Evolutionary conservation across 2,329 filamentous ascomycete species (phyloP).

Genomic region (Claviceps spartinae): DNA sequence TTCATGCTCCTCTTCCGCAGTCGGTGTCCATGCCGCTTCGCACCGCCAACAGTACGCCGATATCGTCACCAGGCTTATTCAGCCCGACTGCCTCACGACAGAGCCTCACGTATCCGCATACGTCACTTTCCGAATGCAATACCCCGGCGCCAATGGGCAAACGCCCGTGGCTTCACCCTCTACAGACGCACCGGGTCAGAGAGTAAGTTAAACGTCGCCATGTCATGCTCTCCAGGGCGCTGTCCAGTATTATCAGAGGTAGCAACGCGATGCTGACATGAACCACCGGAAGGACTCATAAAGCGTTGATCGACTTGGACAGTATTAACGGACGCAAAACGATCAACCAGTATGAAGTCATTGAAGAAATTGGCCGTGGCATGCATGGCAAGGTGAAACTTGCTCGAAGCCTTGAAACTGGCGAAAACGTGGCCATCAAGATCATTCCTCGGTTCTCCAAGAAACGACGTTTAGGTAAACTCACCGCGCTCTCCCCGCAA

Average conservation of each 20-base stretch:
- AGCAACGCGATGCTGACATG: background rate
- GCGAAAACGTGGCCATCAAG: constrained; percentile 86
- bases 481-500: constrained; percentile 49
- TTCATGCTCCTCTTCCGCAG: constrained; percentile 20
- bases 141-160: constrained; percentile 34
- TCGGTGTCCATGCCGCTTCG: constrained; percentile 29
- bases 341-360: constrained; percentile 95
- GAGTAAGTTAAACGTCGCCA: constrained; percentile 42
- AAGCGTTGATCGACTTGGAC: constrained; percentile 82
- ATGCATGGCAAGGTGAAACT: constrained; percentile 97
- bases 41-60: constrained; percentile 42
- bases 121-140: constrained; percentile 38
- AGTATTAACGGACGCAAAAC: constrained; percentile 81
- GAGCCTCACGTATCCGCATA: constrained; percentile 22
- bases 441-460: constrained; percentile 95
- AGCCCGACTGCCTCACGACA: constrained; percentile 34
- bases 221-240: background rate
- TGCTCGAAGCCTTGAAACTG: constrained; percentile 63
- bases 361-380: constrained; percentile 88
- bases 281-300: constrained; percentile 52
- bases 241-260: background rate
- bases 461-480: constrained; percentile 77
- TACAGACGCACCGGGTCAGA: constrained; percentile 60
- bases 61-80: constrained; percentile 49
- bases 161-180: constrained; percentile 54